Evolutionary conservation across 1,139 yeast genomes (phyloP).

Genomic region (Pichia sp.): DNA sequence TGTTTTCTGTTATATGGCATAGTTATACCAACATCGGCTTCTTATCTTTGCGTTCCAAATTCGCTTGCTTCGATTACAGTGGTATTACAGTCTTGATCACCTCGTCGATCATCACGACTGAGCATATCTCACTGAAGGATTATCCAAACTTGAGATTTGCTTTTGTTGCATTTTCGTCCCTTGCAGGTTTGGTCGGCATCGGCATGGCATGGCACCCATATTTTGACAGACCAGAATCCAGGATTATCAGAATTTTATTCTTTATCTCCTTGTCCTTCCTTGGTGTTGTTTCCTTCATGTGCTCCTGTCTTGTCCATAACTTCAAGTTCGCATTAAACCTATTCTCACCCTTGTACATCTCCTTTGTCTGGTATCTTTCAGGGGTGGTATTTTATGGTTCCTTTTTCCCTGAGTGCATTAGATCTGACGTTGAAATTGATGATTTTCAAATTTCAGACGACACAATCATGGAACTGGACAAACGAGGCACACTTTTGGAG

Average conservation of each 20-base stretch:
- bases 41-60: conserved; percentile 57
- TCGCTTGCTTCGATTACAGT: conserved; percentile 92
- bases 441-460: conserved; percentile 40
- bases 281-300: conserved; percentile 64
- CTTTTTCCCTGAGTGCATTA: conserved; percentile 84
- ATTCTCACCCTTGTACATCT: conserved; percentile 60
- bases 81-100: conserved; percentile 90
- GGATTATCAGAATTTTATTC: conserved; percentile 76
- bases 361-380: conserved; percentile 65
- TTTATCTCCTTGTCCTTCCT: conserved; percentile 75
- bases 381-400: conserved; percentile 91
- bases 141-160: conserved; percentile 44
- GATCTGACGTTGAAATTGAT: conserved; percentile 57
- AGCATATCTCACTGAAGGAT: conserved; percentile 70
- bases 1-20: conserved; percentile 86
- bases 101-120: conserved; percentile 84
- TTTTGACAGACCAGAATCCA: conserved; percentile 82
- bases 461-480: conserved; percentile 39
- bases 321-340: conserved; percentile 45
- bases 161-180: conserved; percentile 57
- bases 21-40: conserved; percentile 79
- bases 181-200: conserved; percentile 71
- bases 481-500: conserved; percentile 38
- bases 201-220: conserved; percentile 84
- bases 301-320: conserved; percentile 57